Conservation (phyloP, 257 asterid species). For the Echites panduratus region DNA sequence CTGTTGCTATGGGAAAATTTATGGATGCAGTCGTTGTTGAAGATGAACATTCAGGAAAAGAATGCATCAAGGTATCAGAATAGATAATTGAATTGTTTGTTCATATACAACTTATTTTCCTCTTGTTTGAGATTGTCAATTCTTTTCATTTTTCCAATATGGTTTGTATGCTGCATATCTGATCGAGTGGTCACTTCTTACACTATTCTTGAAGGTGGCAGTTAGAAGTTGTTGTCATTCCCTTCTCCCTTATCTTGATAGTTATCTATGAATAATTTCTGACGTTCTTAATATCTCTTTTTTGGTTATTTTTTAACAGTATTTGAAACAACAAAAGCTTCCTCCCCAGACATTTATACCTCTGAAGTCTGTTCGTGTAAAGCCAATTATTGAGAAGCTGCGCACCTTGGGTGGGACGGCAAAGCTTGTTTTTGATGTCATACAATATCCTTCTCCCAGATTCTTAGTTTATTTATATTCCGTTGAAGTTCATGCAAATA, state of each 20-base stretch:
- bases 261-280: background rate
- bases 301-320: slow-evolving; percentile 37
- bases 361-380: slow-evolving; percentile 87
- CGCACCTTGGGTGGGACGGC: slow-evolving; percentile 94
- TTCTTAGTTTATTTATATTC: background rate
- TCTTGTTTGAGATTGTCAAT: background rate
- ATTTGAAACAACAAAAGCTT: slow-evolving; percentile 94
- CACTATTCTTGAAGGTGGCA: background rate
- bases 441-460: slow-evolving; percentile 74
- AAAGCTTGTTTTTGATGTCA: slow-evolving; percentile 82
- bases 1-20: slow-evolving; percentile 99
- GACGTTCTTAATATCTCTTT: background rate
- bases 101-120: background rate
- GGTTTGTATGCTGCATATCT: background rate
- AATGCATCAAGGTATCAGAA: slow-evolving; percentile 78
- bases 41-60: slow-evolving; percentile 92
- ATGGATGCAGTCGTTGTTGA: slow-evolving; percentile 99
- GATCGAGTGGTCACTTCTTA: slow-evolving; percentile 1
- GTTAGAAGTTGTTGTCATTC: background rate
- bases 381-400: slow-evolving; percentile 78
- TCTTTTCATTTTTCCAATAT: background rate
- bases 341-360: slow-evolving; percentile 99
- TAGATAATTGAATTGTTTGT: slow-evolving; percentile 13
- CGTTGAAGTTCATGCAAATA: background rate
- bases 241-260: background rate